Evolutionary conservation across 2,329 filamentous ascomycete genomes (phyloP), one percentile per base, ranked within the genome.

Genomic region (Teratosphaeria nubilosa): DNA sequence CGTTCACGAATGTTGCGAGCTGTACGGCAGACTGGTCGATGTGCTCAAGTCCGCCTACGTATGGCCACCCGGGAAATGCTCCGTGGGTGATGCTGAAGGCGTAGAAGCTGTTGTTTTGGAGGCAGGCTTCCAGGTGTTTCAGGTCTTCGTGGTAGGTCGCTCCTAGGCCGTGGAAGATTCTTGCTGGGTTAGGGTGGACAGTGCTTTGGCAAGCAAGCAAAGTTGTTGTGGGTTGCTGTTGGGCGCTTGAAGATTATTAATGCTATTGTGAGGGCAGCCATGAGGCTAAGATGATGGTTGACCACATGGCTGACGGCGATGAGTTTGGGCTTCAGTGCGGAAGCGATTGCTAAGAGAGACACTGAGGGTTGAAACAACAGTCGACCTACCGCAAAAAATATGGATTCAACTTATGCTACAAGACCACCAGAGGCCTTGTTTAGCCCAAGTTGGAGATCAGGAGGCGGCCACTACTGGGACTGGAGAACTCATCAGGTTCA

Each of bases 81-180:
- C 64, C 64, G 34, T 66, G 65, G 31, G 64, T 66, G 30, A 62
- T 62, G 48, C 59, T 62, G 58, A 66, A 66, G 16, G 64, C 65
- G 56, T 63, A 66, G 51, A 62, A 66, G 51, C 59, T 55, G 30
- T 61, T 45, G 5, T 37, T 50, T 34, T 65, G 56, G n/a, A 66
- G 54, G 57, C 63, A 57, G n/a, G 52, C 11, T 55, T 66, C 60
- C 1, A 66, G 62, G 2, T 55, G 31, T 53, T 66, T 66, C 27
- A 66, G 59, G 57, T 66, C 65, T 57, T 64, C 63, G 55, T 65
- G 64, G 60, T 63, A 66, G 20, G 63, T 66, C 20, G 65, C 63
- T 32, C 65, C 65, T 3, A 66, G 56, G 20, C 65, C 65, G 54
- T 66, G 65, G 48, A 66, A 58, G 34, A 66, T 54, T 24, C 65